Evolutionary conservation across 805 yeast species (phyloP), one percentile per base, ranked within the genome.

Genomic region (Schwanniomyces polymorphus): DNA sequence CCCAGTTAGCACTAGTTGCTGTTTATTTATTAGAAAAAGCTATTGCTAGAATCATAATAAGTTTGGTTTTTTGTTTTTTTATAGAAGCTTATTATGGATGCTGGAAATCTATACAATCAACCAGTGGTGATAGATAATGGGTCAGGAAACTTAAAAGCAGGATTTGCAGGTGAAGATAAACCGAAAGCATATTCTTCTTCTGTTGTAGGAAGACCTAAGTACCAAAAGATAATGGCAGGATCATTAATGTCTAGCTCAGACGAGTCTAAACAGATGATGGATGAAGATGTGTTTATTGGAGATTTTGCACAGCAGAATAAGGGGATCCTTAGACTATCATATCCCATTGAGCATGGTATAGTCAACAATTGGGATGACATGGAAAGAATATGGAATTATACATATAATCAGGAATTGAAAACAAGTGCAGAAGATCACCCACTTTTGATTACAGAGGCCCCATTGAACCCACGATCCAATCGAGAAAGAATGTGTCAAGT

Each of bases 351-450:
- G 26, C 94, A 94, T 84, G 99, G 99, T 88, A 91, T 94, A 64
- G 98, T 94, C 59, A 92, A 97, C 79, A 91, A 94, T 91, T 94
- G 99, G 99, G 97, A 92, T 75, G 99, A 94, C 74, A 94, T 92
- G 88, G 97, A 91, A 61, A 61, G 68, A 40, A 64, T 91, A 7
- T 92, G 97, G 97, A 75, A 79, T 43, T 78, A 82, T 54, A 76
- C 87, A 0, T 81, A 86, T 51, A 64, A 74, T 9, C 78, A 80
- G 23, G 86, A 80, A 34, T 68, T 87, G 43, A 76, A 78, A 50
- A 75, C 84, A 12, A 68, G 72, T 34, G 64, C 84, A 6, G 92
- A 88, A 55, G 96, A 90, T 38, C 97, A 92, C 67, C 97, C 97
- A 1, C 70, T 91, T 10, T 70, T 91, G 41, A 72, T 91, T 23